phyloP scores from a whole-genome alignment of 148 eudicot genomes.

The Pouteria glomerata region DNA sequence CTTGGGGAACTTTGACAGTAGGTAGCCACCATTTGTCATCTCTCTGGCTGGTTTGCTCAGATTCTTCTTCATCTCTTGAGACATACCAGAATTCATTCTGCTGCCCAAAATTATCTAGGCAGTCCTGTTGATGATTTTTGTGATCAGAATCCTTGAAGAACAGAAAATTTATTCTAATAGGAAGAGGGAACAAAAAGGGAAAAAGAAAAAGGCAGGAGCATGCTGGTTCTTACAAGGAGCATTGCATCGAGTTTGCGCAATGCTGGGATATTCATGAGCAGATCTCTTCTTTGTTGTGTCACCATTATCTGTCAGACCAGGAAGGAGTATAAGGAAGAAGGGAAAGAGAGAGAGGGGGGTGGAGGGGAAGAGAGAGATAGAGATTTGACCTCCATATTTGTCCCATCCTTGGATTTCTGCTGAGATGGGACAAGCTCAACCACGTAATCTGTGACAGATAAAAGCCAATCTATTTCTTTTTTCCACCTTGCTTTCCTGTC shows the following conservation, averaged over 20 bases:
- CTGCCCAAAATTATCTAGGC: slow-evolving; percentile 51
- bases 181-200: too few relatives aligned
- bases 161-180: background rate
- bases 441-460: slow-evolving; percentile 62
- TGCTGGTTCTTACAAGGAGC: slow-evolving; percentile 41
- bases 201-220: background rate
- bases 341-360: background rate
- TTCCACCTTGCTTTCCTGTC: slow-evolving; percentile 53
- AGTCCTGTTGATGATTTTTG: slow-evolving; percentile 32
- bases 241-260: slow-evolving; percentile 59
- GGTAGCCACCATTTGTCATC: slow-evolving; percentile 56
- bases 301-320: slow-evolving; percentile 45
- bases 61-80: slow-evolving; percentile 35
- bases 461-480: slow-evolving; percentile 62
- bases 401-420: slow-evolving; percentile 44
- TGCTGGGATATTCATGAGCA: slow-evolving; percentile 57
- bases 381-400: slow-evolving; percentile 38
- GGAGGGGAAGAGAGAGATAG: slow-evolving; percentile 4
- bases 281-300: slow-evolving; percentile 51
- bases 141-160: slow-evolving; percentile 2
- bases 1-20: slow-evolving; percentile 37
- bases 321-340: background rate
- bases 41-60: slow-evolving; percentile 26
- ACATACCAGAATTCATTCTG: slow-evolving; percentile 42
- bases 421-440: slow-evolving; percentile 57